Evolutionary conservation across 352 stramenopile genomes (phyloP), one percentile per base, ranked within the genome.

Genomic region (Peronospora farinosa): DNA sequence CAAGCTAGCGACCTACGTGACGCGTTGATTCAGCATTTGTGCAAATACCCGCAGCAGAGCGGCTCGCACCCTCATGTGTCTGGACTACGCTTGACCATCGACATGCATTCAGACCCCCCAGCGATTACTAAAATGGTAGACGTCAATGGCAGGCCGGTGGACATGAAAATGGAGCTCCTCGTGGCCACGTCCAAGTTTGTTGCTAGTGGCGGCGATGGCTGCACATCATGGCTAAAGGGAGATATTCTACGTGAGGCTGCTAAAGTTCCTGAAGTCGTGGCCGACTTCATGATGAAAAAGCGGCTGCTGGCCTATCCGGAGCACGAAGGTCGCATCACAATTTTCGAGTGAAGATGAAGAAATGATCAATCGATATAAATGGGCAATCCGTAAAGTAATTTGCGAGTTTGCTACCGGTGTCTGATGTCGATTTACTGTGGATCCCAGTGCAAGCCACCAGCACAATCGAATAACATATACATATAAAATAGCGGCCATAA

Each of bases 141-240:
- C 44, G 67, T 76, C 23, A 55, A 51, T 16, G 78, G 64, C 13
- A 48, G 83, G 28, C 58, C 66, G 5, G 60, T 88, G 25, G 71
- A 88, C 45, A 44, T 78, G 56, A 67, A 85, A 17, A 36, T 51
- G 15, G 60, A 64, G 47, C 50, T 92, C 45, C 57, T 76, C 7
- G 74, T 95, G 40, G 84, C 76, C 13, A 91, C 85, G 5, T 88
- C 84, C 33, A 78, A 78, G 43, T 95, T 93, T 53, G 78, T 93
- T 25, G 72, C 78, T 17, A 66, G 67, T 15, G 84, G 84, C 1
- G 78, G 79, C 21, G 84, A 95, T 44, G 82, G 80, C 5, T 92
- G 80, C 40, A 72, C 68, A 15, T 69, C 78, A 16, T 95, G 84
- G 84, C 59, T 78, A 15, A 57, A 78, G 16, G 75, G 82, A 19